Evolutionary conservation across 2,329 filamentous ascomycete genomes (phyloP), one percentile per base, ranked within the genome.

Genomic region (Phialophora chinensis): DNA sequence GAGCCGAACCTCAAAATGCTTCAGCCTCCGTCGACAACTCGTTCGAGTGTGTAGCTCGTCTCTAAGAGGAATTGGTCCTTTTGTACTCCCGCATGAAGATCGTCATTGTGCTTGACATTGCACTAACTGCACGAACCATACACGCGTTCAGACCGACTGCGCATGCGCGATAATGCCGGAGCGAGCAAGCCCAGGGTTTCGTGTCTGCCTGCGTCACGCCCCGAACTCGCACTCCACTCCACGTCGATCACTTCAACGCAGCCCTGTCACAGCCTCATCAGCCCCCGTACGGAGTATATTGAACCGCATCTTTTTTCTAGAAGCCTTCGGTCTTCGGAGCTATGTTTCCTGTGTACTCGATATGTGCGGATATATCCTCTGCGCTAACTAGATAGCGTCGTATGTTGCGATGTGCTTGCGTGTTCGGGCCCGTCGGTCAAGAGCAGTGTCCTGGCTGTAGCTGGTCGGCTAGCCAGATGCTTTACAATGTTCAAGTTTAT

Each of bases 201-300:
- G 57, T 42, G 47, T 38, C 38, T 60, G 57, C 57, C 57, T 60
- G 57, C 27, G 27, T n/a, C 42, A 44, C 17, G 17, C 42, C 55
- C 55, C 35, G 20, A 42, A 29, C 31, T 25, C 23, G 1, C 23
- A 25, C 23, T 25, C 23, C 23, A 2, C 23, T 12, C 33, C 54
- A 10, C 44, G 57, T 50, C 42, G 42, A 60, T 60, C 23, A 31
- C 57, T n/a, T 8, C 35, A 38, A 38, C 25, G 20, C 42, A 29
- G 23, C 42, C 38, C 29, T 12, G 29, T 4, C 33, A 60, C 57
- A 50, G 57, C 57, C 57, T 50, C 57, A 59, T 29, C 56, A 29
- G 14, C 12, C 38, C 38, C 56, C 10, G 33, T 12, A 35, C 10
- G 0, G 2, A 11, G 33, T 35, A 11, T 33, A 49, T 11, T 20